Conservation (phyloP, 2,329 filamentous ascomycete genomes). For the Talaromyces marneffei region DNA sequence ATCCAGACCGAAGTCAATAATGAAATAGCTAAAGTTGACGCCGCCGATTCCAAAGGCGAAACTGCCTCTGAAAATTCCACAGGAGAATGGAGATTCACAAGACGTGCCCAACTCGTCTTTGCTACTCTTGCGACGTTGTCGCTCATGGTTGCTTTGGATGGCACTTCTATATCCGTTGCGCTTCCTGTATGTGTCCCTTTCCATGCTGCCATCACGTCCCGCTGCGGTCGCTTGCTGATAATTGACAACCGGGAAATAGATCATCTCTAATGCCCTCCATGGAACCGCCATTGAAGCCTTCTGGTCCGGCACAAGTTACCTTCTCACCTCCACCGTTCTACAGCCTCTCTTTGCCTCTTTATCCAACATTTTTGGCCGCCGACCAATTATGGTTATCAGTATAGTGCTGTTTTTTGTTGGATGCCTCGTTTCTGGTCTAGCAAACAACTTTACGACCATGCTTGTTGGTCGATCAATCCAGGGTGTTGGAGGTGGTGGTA, state of each 20-base stretch:
- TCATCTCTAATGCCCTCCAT: constrained; percentile 47
- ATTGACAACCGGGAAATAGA: constrained; percentile 20
- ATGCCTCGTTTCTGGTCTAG: constrained; percentile 48
- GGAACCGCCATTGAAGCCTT: constrained; percentile 59
- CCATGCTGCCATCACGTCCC: background rate
- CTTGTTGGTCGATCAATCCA: constrained; percentile 54
- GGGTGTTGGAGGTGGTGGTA: constrained; percentile 47
- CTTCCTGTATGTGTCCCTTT: constrained; percentile 36
- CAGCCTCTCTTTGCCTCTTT: constrained; percentile 50
- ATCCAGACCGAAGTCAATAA: background rate
- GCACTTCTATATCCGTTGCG: constrained; percentile 60
- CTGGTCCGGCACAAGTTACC: constrained; percentile 65
- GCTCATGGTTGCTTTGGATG: constrained; percentile 60
- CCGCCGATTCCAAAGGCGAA: background rate
- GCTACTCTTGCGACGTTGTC: constrained; percentile 43
- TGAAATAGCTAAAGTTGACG: background rate
- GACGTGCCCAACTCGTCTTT: constrained; percentile 11
- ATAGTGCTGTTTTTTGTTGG: constrained; percentile 49
- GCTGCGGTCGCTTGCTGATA: background rate
- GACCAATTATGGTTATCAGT: constrained; percentile 36
- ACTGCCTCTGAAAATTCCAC: background rate
- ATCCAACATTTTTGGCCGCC: constrained; percentile 50
- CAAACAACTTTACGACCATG: constrained; percentile 41
- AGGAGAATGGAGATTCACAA: constrained; percentile 4
- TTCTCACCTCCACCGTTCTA: constrained; percentile 55